These are phyloP conservation scores for Umbilicus rupestris DNA, from an alignment of 164 flowering plant species.

Conservation along the genomic window DNA sequence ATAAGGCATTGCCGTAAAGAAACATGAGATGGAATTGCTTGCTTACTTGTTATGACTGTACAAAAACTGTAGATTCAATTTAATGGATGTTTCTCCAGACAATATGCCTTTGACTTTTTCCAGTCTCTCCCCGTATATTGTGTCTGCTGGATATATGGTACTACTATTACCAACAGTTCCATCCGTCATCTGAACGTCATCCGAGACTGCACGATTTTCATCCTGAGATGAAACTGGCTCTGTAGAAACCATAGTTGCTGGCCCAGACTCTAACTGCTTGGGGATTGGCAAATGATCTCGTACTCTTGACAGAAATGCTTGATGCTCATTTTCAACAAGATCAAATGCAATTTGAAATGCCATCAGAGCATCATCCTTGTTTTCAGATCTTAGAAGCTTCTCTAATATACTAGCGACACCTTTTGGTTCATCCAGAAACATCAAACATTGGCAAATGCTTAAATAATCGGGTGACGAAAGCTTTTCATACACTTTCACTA, in stretches of 20 bases:
- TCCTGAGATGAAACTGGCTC: conserved; percentile 32
- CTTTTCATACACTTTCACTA: conserved; percentile 62
- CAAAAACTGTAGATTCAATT: conserved; percentile 76
- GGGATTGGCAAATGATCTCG: conserved; percentile 54
- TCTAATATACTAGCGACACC: conserved; percentile 66
- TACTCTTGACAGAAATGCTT: conserved; percentile 85
- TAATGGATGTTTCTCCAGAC: conserved; percentile 89
- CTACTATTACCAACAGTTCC: conserved; percentile 28
- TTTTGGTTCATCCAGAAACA: conserved; percentile 84
- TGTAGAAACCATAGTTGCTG: conserved; percentile 23
- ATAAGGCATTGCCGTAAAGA: not conserved
- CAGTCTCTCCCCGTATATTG: conserved; percentile 51
- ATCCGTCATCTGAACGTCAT: conserved; percentile 60
- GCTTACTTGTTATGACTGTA: conserved; percentile 84
- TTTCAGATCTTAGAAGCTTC: conserved; percentile 53
- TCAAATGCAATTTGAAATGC: conserved; percentile 95
- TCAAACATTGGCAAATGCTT: conserved; percentile 81
- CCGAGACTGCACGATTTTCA: conserved; percentile 32
- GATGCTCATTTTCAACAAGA: conserved; percentile 93
- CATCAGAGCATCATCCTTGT: conserved; percentile 74
- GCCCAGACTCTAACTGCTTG: conserved; percentile 24
- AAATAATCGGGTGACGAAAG: conserved; percentile 73
- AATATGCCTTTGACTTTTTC: conserved; percentile 65
- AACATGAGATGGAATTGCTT: not conserved
- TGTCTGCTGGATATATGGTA: conserved; percentile 44